Conservation (phyloP, 1,284 basidiomycete species). For the Leucoagaricus sp. region DNA sequence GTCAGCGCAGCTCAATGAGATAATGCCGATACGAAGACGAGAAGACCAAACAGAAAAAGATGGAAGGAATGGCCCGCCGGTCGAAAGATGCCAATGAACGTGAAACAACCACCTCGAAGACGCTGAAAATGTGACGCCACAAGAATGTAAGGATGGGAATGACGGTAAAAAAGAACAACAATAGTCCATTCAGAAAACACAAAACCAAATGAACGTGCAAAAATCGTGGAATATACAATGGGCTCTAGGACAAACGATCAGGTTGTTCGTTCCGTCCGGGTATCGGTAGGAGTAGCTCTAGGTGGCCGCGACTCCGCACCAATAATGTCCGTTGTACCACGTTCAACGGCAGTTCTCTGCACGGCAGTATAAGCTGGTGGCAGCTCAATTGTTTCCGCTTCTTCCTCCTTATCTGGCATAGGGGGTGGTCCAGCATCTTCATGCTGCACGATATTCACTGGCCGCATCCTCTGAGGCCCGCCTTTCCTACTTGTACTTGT, state of each 20-base stretch:
- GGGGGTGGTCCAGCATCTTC: slow-evolving; percentile 70
- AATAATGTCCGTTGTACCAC: background rate
- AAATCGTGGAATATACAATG: too few species aligned
- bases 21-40: background rate
- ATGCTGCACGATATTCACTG: slow-evolving; percentile 80
- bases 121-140: too few species aligned
- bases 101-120: too few species aligned
- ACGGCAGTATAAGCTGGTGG: slow-evolving; percentile 79
- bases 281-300: background rate
- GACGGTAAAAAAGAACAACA: background rate
- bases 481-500: slow-evolving; percentile 39
- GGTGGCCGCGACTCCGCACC: background rate
- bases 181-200: background rate
- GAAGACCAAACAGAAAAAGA: background rate
- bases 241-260: background rate
- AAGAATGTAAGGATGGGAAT: too few species aligned
- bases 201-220: background rate
- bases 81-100: background rate
- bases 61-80: background rate
- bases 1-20: background rate
- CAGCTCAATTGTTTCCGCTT: slow-evolving; percentile 71
- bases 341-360: slow-evolving; percentile 20
- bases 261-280: background rate
- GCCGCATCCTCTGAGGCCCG: slow-evolving; percentile 54
- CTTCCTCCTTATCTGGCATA: slow-evolving; percentile 32